Conservation (phyloP, 495 filamentous ascomycete genomes). For the Astrocystis sublimbata region DNA sequence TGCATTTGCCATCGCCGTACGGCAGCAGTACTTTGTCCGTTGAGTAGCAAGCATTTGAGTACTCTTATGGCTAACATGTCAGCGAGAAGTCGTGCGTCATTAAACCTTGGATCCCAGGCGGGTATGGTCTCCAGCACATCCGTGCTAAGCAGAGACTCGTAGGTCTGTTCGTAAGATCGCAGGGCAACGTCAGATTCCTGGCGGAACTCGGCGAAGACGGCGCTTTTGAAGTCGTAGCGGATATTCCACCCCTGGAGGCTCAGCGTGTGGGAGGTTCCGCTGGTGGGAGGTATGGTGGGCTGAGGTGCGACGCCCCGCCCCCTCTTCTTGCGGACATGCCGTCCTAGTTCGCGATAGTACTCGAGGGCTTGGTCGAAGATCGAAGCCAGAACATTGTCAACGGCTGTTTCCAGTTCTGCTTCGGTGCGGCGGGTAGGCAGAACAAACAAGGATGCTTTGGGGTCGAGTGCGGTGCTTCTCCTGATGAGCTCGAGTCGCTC, state of each 20-base stretch:
- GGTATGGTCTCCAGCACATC: constrained; percentile 86
- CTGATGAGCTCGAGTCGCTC: constrained; percentile 77
- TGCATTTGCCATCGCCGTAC: constrained; percentile 76
- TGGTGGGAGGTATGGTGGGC: constrained; percentile 80
- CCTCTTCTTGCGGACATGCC: constrained; percentile 82
- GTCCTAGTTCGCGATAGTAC: constrained; percentile 88
- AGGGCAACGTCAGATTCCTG: constrained; percentile 85
- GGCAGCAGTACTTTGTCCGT: constrained; percentile 69
- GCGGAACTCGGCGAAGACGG: constrained; percentile 84
- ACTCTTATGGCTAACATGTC: constrained; percentile 77
- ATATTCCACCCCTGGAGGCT: constrained; percentile 87
- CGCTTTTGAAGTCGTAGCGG: constrained; percentile 90
- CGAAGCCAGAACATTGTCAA: constrained; percentile 59
- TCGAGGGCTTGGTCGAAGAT: constrained; percentile 71
- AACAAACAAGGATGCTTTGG: constrained; percentile 69
- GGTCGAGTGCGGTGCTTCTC: constrained; percentile 73
- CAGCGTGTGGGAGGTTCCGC: constrained; percentile 77
- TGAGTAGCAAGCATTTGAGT: constrained; percentile 77
- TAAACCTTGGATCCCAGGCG: constrained; percentile 82
- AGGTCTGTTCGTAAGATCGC: constrained; percentile 79
- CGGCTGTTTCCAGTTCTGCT: constrained; percentile 63
- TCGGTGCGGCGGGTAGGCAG: constrained; percentile 43
- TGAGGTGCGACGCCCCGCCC: constrained; percentile 71
- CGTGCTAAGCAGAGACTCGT: constrained; percentile 73
- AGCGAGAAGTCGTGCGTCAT: constrained; percentile 78